These are phyloP conservation scores for Pseudozyma pruni DNA, from an alignment of 1,284 basidiomycete genomes.

Conservation along the genomic window DNA sequence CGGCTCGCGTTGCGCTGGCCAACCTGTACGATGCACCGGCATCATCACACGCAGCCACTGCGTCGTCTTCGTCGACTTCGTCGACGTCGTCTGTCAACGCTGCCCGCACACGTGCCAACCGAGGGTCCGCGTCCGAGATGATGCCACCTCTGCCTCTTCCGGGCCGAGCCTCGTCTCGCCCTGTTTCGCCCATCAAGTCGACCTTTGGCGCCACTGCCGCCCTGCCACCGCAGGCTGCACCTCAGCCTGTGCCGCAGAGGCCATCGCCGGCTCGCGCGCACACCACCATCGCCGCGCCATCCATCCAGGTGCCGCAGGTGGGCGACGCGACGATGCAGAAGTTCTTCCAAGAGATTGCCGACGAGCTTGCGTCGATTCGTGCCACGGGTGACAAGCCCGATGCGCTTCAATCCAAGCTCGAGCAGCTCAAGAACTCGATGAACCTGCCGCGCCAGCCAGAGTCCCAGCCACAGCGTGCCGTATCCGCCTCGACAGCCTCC, in stretches of 20 bases:
- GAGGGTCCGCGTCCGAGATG: slow-evolving; percentile 37
- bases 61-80: slow-evolving; percentile 22
- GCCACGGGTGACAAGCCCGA: slow-evolving; percentile 54
- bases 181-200: slow-evolving; percentile 45
- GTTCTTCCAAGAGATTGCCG: slow-evolving; percentile 83
- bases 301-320: slow-evolving; percentile 48
- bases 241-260: slow-evolving; percentile 17
- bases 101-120: slow-evolving; percentile 28
- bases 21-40: slow-evolving; percentile 34
- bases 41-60: slow-evolving; percentile 8
- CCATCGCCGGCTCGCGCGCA: slow-evolving; percentile 44
- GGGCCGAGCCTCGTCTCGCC: slow-evolving; percentile 43
- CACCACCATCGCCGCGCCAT: slow-evolving; percentile 55
- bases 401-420: slow-evolving; percentile 70
- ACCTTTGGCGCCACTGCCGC: slow-evolving; percentile 21
- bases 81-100: slow-evolving; percentile 12
- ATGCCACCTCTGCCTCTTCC: slow-evolving; percentile 40
- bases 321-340: slow-evolving; percentile 78
- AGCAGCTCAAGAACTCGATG: slow-evolving; percentile 69
- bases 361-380: slow-evolving; percentile 78
- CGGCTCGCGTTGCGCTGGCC: slow-evolving; percentile 30
- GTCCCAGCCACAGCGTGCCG: no score
- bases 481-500: slow-evolving; percentile 32
- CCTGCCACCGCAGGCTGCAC: slow-evolving; percentile 16
- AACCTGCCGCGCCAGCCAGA: slow-evolving; percentile 26